phyloP scores from a whole-genome alignment of 2,329 filamentous ascomycete genomes.

The Dactylellina haptotyla region DNA sequence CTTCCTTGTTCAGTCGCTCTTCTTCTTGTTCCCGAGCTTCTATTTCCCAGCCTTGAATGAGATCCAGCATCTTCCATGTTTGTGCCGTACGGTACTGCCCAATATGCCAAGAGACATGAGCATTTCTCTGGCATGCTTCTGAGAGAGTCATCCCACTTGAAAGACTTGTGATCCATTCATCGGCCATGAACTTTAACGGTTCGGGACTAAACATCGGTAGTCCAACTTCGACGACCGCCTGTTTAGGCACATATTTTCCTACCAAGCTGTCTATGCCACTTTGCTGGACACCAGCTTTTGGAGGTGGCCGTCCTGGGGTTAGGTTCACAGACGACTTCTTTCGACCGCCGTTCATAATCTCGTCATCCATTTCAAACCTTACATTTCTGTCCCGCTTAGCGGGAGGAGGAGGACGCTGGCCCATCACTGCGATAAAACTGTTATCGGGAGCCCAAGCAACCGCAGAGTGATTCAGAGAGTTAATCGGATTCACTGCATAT shows the following conservation, averaged over 20 bases:
- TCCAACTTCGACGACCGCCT: constrained; percentile 55
- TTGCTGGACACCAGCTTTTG: constrained; percentile 32
- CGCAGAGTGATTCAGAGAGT: constrained; percentile 71
- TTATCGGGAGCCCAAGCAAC: constrained; percentile 64
- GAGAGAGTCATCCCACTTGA: constrained; percentile 54
- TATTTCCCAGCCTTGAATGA: constrained; percentile 55
- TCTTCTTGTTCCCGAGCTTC: constrained; percentile 44
- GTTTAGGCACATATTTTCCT: constrained; percentile 55
- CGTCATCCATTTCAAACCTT: constrained; percentile 56
- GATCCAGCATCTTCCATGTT: constrained; percentile 57
- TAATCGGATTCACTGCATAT: constrained; percentile 72
- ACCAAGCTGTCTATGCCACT: constrained; percentile 55
- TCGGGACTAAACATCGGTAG: constrained; percentile 57
- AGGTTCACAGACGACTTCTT: constrained; percentile 54
- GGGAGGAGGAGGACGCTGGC: constrained; percentile 54
- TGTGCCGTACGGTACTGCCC: constrained; percentile 56
- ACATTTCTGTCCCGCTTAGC: constrained; percentile 53
- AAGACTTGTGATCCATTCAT: constrained; percentile 55
- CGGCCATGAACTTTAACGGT: constrained; percentile 55
- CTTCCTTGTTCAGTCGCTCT: constrained; percentile 44
- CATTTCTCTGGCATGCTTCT: constrained; percentile 56
- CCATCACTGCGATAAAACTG: constrained; percentile 56
- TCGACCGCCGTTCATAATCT: constrained; percentile 53
- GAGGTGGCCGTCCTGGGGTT: constrained; percentile 45
- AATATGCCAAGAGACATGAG: constrained; percentile 54